Evolutionary conservation across 2,329 filamentous ascomycete genomes (phyloP), one percentile per base, ranked within the genome.

Genomic region (Ophiostoma sp.): DNA sequence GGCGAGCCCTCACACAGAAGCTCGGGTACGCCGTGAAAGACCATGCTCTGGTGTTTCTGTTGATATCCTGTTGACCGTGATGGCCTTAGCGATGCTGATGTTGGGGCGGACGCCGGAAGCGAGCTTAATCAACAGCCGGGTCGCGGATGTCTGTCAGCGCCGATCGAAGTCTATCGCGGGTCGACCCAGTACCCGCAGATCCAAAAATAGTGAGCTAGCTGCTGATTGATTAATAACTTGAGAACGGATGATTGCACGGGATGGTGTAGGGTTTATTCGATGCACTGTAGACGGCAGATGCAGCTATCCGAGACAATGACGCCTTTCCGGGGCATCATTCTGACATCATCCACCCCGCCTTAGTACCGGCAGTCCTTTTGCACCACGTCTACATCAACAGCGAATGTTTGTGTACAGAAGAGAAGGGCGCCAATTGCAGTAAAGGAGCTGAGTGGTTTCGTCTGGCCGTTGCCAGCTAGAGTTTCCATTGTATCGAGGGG

Each of bases 1-100:
- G 67, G 64, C 5, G 67, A 49, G 8, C 67, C 67, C 9, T 12
- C 9, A 27, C 67, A 68, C 18, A 63, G 38, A 1, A 60, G 27
- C 16, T 60, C 55, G 14, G 55, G 55, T 9, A 60, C 55, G 55
- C 55, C 55, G 55, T 60, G 55, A 60, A 60, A 60, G 55, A 60
- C 55, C 55, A 60, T 60, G 27, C 2, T 38, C 12, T 60, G 11
- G 9, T 52, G 49, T 27, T 14, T 9, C 9, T 27, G 6, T 5
- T 16, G 27, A 27, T 27, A 27, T 27, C 27, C 27, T 27, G 27
- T 27, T 27, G 27, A 27, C 2, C 27, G 27, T 27, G 27, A 27
- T 27, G 27, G 27, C 27, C 2, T 2, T 27, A 27, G 27, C 2
- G 27, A 27, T 27, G 27, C 1, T 27, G 27, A 2, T 27, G 27